Evolutionary conservation across 2,329 filamentous ascomycete genomes (phyloP), one percentile per base, ranked within the genome.

Genomic region (Botrytis aclada): DNA sequence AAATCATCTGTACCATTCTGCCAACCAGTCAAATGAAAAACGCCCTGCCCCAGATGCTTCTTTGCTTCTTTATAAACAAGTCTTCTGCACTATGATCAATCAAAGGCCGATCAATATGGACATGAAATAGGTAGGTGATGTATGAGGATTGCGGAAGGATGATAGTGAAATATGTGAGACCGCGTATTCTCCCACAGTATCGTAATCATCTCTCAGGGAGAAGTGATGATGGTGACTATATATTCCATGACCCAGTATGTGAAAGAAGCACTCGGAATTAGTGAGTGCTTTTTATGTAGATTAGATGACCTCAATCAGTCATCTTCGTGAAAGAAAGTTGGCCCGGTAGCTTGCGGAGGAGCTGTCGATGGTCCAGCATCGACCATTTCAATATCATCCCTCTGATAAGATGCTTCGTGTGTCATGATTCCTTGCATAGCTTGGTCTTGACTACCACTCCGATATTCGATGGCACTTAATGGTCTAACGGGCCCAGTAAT

Each of bases 291-390:
- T 37, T 37, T 25, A 20, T 66, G 22, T 54, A 39, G 34, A 22
- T 56, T 41, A 47, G 12, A 20, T 56, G 37, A 12, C 34, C n/a
- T 32, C 20, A 20, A 54, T 76, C 72, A 76, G 54, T 77, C 75
- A 72, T 80, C 78, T 58, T 80, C 79, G 61, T 80, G 77, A 71
- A 80, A 80, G 72, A 80, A 80, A 1, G 78, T 80, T 20, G 76
- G 77, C 6, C 78, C 77, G 9, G 77, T 79, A 37, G 75, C 74
- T 29, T 76, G 74, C 22, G 78, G 74, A 16, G 79, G 79, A 29
- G 78, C 79, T 6, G 79, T 80, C 4, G 75, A 77, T 43, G 78
- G 78, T 25, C 76, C 77, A 47, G 76, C 77, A 75, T 80, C 79
- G 9, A 73, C 67, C 79, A 80, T 80, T 65, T 79, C 76, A 47